Evolutionary conservation across 306 rosid genomes (phyloP), one percentile per base, ranked within the genome.

Genomic region (Vachellia pachyceras): DNA sequence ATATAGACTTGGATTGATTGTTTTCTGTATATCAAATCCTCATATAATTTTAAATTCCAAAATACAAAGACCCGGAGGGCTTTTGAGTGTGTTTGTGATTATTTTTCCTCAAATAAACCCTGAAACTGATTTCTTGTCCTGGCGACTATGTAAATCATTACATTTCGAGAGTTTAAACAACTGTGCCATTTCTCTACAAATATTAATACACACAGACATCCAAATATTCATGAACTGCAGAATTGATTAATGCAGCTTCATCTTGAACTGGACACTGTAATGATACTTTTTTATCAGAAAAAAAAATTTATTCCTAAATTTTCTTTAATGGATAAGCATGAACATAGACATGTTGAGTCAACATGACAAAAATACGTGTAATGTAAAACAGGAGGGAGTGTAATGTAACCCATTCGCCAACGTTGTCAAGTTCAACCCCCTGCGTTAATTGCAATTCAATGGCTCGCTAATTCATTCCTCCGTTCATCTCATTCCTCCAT

Each of bases 381-480:
- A n/a, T 54, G 49, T 36, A 13, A 15, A 20, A 7, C 1, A 2
- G 2, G 33, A 29, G 33, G 33, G 33, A 29, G 33, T 29, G 33
- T 29, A 29, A 29, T 29, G 58, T 33, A 20, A 50, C 44, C 79
- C 68, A 42, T 14, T 60, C 35, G 73, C 75, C 47, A 39, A 46
- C 10, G 14, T 85, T 77, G 65, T 78, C 63, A 72, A 22, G 40
- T 87, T 74, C 78, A 77, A 39, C 77, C 81, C 79, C 79, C 73
- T 54, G 72, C 7, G 69, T 37, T 79, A 79, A 83, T 84, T 80
- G 81, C 84, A 37, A 60, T 77, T 84, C 1, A 85, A 84, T 89
- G 45, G 74, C 77, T 71, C 74, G 25, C 58, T 69, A 72, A 80
- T 82, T 79, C 76, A 86, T 23, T 22, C 36, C 29, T 23, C 1